These are phyloP conservation scores for Monosporascus sp. DNA, from an alignment of 2,329 filamentous ascomycete species.

Conservation along the genomic window DNA sequence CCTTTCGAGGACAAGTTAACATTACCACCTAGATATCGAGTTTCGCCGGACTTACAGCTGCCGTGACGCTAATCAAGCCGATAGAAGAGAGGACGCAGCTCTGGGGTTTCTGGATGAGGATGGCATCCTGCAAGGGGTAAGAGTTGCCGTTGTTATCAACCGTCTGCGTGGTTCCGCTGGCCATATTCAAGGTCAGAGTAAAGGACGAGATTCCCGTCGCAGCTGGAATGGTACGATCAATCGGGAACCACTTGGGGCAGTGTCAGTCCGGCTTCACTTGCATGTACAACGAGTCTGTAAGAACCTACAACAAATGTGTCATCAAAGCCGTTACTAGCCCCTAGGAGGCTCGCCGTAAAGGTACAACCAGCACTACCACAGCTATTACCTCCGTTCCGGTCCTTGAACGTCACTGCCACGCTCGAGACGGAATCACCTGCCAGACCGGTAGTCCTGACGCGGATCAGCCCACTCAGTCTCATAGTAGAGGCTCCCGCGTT, in stretches of 20 bases:
- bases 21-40: not conserved
- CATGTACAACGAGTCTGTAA: not conserved
- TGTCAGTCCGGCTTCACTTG: slow-evolving; percentile 6
- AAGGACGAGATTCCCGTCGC: slow-evolving; percentile 58
- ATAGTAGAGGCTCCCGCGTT: slow-evolving; percentile 42
- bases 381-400: slow-evolving; percentile 43
- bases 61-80: slow-evolving; percentile 39
- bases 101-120: slow-evolving; percentile 51
- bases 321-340: slow-evolving; percentile 51
- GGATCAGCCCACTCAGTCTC: slow-evolving; percentile 49
- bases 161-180: slow-evolving; percentile 38
- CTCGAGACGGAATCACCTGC: slow-evolving; percentile 36
- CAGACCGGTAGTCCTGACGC: slow-evolving; percentile 48
- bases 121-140: slow-evolving; percentile 49
- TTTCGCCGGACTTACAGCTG: slow-evolving; percentile 27
- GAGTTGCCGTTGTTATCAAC: slow-evolving; percentile 54
- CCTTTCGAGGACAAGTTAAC: slow-evolving; percentile 13
- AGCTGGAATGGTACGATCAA: slow-evolving; percentile 46
- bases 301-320: slow-evolving; percentile 50
- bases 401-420: slow-evolving; percentile 50
- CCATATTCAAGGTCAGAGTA: slow-evolving; percentile 44
- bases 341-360: slow-evolving; percentile 41
- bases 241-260: slow-evolving; percentile 32
- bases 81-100: slow-evolving; percentile 45
- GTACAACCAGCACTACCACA: slow-evolving; percentile 38